Base-by-base conservation (phyloP, 306 rosid species). In the Cyamopsis tetragonoloba region DNA sequence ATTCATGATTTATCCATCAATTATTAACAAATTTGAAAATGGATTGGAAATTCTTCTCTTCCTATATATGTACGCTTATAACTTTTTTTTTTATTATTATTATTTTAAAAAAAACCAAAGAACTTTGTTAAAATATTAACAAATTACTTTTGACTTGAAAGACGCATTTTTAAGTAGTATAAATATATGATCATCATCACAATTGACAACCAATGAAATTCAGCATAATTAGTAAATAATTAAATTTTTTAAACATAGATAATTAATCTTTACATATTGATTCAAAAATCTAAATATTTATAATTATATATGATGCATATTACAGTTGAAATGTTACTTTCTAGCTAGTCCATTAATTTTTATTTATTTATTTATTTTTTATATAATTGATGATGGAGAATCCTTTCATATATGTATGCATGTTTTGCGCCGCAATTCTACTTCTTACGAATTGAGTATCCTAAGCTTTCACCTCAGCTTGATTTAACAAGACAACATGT, bases 371-470 rank as follows among this genome's bases (percentile, higher is more conserved):
- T 41, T 44, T n/a, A n/a, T n/a, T n/a, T n/a, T n/a, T n/a, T n/a
- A n/a, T n/a, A n/a, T n/a, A n/a, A n/a, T n/a, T n/a, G n/a, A n/a
- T n/a, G n/a, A n/a, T n/a, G n/a, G n/a, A n/a, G n/a, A n/a, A n/a
- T n/a, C n/a, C n/a, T n/a, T n/a, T n/a, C n/a, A n/a, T n/a, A n/a
- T n/a, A n/a, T n/a, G n/a, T 51, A 41, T 61, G 68, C 76, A 51
- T 76, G 71, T 68, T 68, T 83, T 81, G 78, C 85, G 86, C 85
- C 86, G 79, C 78, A 83, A 85, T 74, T 75, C 55, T 72, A 10
- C 44, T 7, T 65, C 2, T 35, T 7, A 48, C n/a, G n/a, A 51
- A 38, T 38, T 27, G 18, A 46, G 13, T 44, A 28, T 27, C 11
- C 41, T 68, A 22, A 46, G 27, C 19, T 66, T 42, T 55, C 58